phyloP scores from a whole-genome alignment of 495 filamentous ascomycete genomes.

The Lophiotrema nucula region DNA sequence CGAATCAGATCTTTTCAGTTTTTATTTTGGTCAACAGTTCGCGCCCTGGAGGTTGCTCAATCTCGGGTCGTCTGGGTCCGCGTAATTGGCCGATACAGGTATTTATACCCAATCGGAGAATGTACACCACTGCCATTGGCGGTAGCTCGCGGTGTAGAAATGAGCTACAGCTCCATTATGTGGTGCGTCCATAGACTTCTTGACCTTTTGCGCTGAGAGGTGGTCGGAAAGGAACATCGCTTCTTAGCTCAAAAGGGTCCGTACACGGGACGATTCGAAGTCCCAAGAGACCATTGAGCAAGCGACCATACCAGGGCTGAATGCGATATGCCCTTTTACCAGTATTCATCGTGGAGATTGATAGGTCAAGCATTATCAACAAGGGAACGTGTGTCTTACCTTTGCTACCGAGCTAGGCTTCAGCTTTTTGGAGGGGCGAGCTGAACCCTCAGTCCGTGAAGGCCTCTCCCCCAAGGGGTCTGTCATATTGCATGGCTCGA shows the following conservation, averaged over 20 bases:
- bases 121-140: too few species aligned
- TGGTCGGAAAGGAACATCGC: too few species aligned
- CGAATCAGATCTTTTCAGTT: conserved; percentile 32
- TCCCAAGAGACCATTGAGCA: neutral
- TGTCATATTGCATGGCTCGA: too few species aligned
- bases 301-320: conserved; percentile 6
- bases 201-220: too few species aligned
- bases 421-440: neutral
- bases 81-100: too few species aligned
- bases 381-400: neutral
- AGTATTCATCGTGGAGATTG: conserved; percentile 21
- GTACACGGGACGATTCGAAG: neutral
- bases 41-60: too few species aligned
- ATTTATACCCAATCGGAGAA: too few species aligned
- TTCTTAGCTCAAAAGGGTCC: conserved; percentile 13
- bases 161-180: too few species aligned
- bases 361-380: neutral
- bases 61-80: too few species aligned
- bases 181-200: too few species aligned
- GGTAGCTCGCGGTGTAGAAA: too few species aligned
- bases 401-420: neutral
- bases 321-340: conserved; percentile 32
- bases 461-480: neutral
- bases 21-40: conserved; percentile 17
- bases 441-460: neutral